Evolutionary conservation across 805 yeast species (phyloP).

Genomic region (Candida insectalens): DNA sequence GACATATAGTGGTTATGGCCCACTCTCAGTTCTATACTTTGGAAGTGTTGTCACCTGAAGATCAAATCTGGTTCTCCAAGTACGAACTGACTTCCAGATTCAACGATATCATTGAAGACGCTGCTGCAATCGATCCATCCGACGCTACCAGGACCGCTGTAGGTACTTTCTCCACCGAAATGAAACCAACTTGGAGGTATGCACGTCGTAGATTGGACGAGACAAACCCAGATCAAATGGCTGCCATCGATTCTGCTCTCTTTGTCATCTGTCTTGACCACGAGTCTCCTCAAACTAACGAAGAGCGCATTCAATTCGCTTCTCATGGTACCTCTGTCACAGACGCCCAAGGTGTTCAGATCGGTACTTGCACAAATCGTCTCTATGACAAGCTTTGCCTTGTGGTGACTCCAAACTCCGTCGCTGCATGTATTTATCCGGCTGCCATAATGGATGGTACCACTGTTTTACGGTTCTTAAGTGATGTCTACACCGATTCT

Average conservation of each 20-base stretch:
- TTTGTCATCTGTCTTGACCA: conserved; percentile 43
- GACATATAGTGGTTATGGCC: conserved; percentile 41
- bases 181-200: conserved; percentile 36
- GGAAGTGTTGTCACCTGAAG: conserved; percentile 34
- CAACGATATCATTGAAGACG: conserved; percentile 31
- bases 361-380: conserved; percentile 48
- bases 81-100: conserved; percentile 37
- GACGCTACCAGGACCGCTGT: conserved; percentile 35
- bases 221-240: conserved; percentile 28
- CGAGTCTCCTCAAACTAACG: conserved; percentile 35
- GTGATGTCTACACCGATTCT: conserved; percentile 50
- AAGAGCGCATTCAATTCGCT: conserved; percentile 38
- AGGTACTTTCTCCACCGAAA: conserved; percentile 47
- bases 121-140: conserved; percentile 25
- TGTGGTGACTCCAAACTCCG: conserved; percentile 43
- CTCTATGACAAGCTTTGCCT: conserved; percentile 53
- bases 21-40: conserved; percentile 41
- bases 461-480: conserved; percentile 43
- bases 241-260: conserved; percentile 36
- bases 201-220: conserved; percentile 33
- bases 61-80: conserved; percentile 42
- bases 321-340: conserved; percentile 42
- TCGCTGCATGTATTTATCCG: conserved; percentile 53
- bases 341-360: conserved; percentile 37
- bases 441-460: conserved; percentile 50